phyloP scores from a whole-genome alignment of 768 basidiomycete genomes.

The Suillus ampliporus region DNA sequence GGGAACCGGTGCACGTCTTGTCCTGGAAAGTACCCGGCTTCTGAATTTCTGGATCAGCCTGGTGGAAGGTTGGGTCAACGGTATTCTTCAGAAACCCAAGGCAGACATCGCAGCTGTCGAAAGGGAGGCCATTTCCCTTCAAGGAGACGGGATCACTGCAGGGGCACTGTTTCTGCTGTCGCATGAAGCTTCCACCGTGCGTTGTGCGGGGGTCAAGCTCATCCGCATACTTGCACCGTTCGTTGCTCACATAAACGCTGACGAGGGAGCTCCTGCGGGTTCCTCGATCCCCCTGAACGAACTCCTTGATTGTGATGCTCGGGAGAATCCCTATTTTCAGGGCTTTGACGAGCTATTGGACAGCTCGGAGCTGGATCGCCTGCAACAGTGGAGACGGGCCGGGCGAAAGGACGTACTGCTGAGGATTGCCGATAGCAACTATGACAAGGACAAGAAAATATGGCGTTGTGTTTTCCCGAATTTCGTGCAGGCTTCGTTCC shows the following conservation, averaged over 20 bases:
- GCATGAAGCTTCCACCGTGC: slow-evolving; percentile 55
- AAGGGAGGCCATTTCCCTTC: slow-evolving; percentile 46
- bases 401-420: slow-evolving; percentile 61
- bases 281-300: slow-evolving; percentile 51
- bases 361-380: slow-evolving; percentile 58
- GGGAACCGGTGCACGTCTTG: slow-evolving; percentile 62
- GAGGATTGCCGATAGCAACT: slow-evolving; percentile 72
- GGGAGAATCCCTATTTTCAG: slow-evolving; percentile 54
- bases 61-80: slow-evolving; percentile 70
- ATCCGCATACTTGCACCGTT: slow-evolving; percentile 62
- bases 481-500: slow-evolving; percentile 62
- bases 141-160: slow-evolving; percentile 68
- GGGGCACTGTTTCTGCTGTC: slow-evolving; percentile 79
- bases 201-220: slow-evolving; percentile 65
- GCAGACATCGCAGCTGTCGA: slow-evolving; percentile 48
- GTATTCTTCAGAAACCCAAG: slow-evolving; percentile 46
- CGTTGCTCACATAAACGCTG: slow-evolving; percentile 47
- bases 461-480: slow-evolving; percentile 78
- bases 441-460: slow-evolving; percentile 68
- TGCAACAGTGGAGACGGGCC: slow-evolving; percentile 71
- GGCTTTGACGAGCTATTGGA: slow-evolving; percentile 74
- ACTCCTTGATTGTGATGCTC: slow-evolving; percentile 55
- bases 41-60: slow-evolving; percentile 76
- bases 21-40: slow-evolving; percentile 70
- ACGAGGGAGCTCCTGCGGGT: slow-evolving; percentile 35